Percentiles rank a stretch among this genome's conserved stretches.
These are phyloP conservation scores for Hygrocybe punicea DNA, from an alignment of 768 basidiomycete species.

Conservation along the genomic window DNA sequence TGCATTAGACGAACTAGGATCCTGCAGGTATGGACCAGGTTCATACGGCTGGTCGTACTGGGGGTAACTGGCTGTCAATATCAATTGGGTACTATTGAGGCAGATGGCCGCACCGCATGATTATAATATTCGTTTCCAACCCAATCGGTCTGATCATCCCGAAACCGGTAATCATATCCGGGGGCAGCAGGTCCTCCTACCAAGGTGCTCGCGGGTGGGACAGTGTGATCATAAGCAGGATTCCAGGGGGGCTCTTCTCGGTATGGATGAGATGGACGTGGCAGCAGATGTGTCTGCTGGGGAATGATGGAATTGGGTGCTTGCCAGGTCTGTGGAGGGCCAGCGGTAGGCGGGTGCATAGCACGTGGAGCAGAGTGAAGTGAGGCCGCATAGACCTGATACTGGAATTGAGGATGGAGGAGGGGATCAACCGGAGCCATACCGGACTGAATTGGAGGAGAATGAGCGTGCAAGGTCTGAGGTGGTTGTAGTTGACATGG, in stretches of 20 bases:
- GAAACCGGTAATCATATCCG: conserved; percentile 58
- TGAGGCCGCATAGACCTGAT: conserved; percentile 36
- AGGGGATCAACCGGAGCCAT: conserved; percentile 34
- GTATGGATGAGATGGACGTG: conserved; percentile 46
- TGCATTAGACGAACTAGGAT: conserved; percentile 35
- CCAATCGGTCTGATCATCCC: conserved; percentile 58
- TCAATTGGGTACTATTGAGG: neutral
- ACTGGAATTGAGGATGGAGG: conserved; percentile 37
- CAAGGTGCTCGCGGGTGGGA: conserved; percentile 46
- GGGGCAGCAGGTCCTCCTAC: conserved; percentile 39
- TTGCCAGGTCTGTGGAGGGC: conserved; percentile 65
- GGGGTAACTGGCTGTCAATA: conserved; percentile 7
- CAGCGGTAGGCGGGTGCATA: conserved; percentile 46
- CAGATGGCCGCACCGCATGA: conserved; percentile 42
- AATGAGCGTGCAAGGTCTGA: conserved; percentile 14
- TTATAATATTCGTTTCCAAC: conserved; percentile 55
- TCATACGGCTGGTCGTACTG: conserved; percentile 60
- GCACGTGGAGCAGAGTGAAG: conserved; percentile 39
- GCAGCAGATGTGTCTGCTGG: conserved; percentile 60
- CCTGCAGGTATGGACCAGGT: conserved; percentile 52
- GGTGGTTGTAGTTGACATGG: conserved; percentile 28
- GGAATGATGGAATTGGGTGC: conserved; percentile 57
- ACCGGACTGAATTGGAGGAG: conserved; percentile 13
- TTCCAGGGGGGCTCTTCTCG: conserved; percentile 54
- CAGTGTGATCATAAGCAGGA: conserved; percentile 45